Evolutionary conservation across 441 rosid species (phyloP).

Genomic region (Biscutella auriculata): DNA sequence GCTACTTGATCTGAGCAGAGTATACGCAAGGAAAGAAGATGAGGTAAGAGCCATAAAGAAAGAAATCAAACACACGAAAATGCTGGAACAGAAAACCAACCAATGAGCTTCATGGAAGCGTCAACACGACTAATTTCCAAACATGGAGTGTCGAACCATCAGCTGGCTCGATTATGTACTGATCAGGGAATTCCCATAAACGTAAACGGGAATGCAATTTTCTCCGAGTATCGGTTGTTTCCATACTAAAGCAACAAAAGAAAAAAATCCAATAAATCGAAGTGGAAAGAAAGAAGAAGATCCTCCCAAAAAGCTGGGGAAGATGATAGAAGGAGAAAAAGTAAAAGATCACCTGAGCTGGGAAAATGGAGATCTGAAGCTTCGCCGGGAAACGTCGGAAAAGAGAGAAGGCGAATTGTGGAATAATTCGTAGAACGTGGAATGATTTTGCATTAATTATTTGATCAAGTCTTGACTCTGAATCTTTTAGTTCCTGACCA

Average conservation of each 20-base stretch:
- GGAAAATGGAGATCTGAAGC: constrained; percentile 10
- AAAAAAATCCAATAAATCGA: not conserved
- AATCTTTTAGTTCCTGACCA: constrained; percentile 8
- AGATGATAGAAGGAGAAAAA: not conserved
- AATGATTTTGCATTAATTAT: constrained; percentile 15
- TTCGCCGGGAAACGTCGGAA: constrained; percentile 14
- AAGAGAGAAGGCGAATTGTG: constrained; percentile 1
- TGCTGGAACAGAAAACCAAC: constrained; percentile 19
- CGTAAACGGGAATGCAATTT: constrained; percentile 68
- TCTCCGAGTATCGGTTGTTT: constrained; percentile 52
- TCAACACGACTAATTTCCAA: constrained; percentile 50
- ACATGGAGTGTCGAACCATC: constrained; percentile 61
- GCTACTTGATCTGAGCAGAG: constrained; percentile 50
- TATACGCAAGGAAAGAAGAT: not conserved
- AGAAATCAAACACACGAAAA: not conserved
- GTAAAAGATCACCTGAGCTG: constrained; percentile 12
- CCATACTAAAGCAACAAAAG: constrained; percentile 30
- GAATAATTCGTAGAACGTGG: constrained; percentile 17
- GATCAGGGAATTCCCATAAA: constrained; percentile 86
- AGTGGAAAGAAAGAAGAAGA: not conserved
- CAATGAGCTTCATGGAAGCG: constrained; percentile 56
- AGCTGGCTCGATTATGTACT: constrained; percentile 67
- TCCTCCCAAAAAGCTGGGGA: not conserved
- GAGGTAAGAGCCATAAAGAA: not conserved
- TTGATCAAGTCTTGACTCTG: constrained; percentile 6